Evolutionary conservation across 768 basidiomycete species (phyloP).

Genomic region (Pleurotus salmoneostramineus): DNA sequence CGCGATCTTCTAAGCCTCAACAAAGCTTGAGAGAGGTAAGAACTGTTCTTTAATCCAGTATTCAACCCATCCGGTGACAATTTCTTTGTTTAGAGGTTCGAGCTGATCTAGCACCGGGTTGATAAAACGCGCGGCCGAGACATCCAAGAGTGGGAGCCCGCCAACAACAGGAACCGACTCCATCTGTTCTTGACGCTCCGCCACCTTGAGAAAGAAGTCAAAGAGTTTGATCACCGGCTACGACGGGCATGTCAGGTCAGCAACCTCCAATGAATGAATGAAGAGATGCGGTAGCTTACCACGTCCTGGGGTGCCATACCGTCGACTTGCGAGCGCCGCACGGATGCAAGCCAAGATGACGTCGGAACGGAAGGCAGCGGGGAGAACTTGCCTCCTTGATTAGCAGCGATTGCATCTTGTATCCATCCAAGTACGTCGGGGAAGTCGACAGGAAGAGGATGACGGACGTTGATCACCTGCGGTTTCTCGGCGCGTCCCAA

Average conservation of each 20-base stretch:
- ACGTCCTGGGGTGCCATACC: not conserved
- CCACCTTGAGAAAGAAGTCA: conserved; percentile 14
- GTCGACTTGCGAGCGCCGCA: not conserved
- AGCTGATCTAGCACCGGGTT: conserved; percentile 29
- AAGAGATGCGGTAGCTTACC: conserved; percentile 5
- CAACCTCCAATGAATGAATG: conserved; percentile 10
- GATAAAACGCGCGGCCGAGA: conserved; percentile 19
- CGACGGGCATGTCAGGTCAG: not conserved
- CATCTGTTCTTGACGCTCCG: conserved; percentile 1
- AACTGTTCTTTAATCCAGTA: conserved; percentile 31
- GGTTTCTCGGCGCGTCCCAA: conserved; percentile 15
- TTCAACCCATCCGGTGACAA: conserved; percentile 28
- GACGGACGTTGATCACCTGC: conserved; percentile 26
- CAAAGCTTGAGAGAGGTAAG: no score
- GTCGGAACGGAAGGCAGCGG: conserved; percentile 15
- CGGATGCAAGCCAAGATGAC: conserved; percentile 8
- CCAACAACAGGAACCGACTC: conserved; percentile 12
- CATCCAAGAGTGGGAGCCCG: conserved; percentile 22
- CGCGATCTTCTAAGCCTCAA: no score
- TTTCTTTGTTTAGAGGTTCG: conserved; percentile 16
- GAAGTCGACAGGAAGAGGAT: conserved; percentile 24
- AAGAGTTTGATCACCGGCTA: conserved; percentile 19
- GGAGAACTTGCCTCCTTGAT: not conserved
- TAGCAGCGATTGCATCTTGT: conserved; percentile 7
- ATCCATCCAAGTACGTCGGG: conserved; percentile 13